Evolutionary conservation across 2,329 filamentous ascomycete genomes (phyloP), one percentile per base, ranked within the genome.

Genomic region (Colletotrichum scovillei): DNA sequence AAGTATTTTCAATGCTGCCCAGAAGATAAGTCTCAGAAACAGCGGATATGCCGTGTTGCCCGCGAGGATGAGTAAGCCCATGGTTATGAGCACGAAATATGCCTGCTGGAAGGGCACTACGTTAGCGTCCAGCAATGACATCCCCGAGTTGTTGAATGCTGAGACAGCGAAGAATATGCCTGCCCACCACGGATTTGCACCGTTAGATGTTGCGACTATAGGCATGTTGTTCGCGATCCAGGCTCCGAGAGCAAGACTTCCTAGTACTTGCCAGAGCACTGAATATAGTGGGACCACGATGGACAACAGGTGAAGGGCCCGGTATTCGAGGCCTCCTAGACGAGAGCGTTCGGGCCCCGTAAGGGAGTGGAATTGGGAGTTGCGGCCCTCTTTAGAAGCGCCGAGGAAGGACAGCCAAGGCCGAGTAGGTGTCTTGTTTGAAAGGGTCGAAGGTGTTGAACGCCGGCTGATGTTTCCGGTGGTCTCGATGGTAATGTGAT

Each of bases 121-220:
- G 77, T 92, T 93, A 53, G 88, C 87, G 78, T 93, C 91, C 14
- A 93, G 82, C 46, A 93, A 83, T 24, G 88, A 89, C 90, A 94
- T 92, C 53, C 92, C 91, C n/a, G 88, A 91, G 76, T 93, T 93
- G 81, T 92, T 93, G 80, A 93, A 94, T 0, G 91, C 92, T 22
- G 90, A 92, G 5, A 90, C 87, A 2, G 89, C 90, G 74, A 92
- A 91, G 82, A 93, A 94, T 57, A 90, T 87, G 53, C 92, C 92
- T 2, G 90, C 84, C 91, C 92, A 93, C 89, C 90, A 93, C 42
- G 92, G 89, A 71, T 90, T 89, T 67, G 92, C 85, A 14, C 88
- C 89, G 78, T 93, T 92, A 5, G 79, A 81, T 2, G 81, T 78
- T 0, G 90, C 85, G 4, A 85, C 82, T 9, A 82, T 81, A 0